phyloP scores from a whole-genome alignment of 148 eudicot genomes.

The Suaeda aralocaspica region DNA sequence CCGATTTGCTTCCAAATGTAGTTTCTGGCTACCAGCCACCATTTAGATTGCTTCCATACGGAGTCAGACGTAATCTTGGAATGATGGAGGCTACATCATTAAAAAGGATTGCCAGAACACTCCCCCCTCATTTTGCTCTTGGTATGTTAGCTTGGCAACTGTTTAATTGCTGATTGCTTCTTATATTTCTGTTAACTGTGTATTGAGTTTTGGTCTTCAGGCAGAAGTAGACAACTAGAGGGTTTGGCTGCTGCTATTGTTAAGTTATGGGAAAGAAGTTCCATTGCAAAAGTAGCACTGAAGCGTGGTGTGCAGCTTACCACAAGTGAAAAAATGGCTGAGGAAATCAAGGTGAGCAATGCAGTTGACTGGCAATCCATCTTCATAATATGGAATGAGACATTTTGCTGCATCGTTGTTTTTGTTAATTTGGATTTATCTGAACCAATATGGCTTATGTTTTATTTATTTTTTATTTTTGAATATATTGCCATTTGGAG shows the following conservation, averaged over 20 bases:
- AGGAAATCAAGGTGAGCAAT: conserved; percentile 74
- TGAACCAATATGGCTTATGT: conserved; percentile 5
- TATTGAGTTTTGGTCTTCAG: conserved; percentile 38
- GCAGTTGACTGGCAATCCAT: not conserved
- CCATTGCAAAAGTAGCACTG: conserved; percentile 84
- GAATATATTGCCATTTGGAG: not conserved
- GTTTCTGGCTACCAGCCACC: conserved; percentile 81
- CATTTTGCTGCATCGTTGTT: conserved; percentile 1
- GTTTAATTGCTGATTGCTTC: not conserved
- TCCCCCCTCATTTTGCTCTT: conserved; percentile 96
- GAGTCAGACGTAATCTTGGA: conserved; percentile 66
- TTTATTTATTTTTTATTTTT: not conserved
- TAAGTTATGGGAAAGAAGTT: conserved; percentile 90
- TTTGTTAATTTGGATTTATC: not conserved
- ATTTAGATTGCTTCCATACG: conserved; percentile 85
- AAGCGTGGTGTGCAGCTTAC: conserved; percentile 97
- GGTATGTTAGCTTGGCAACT: conserved; percentile 39
- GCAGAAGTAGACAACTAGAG: conserved; percentile 93
- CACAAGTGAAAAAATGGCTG: conserved; percentile 97
- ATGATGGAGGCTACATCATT: conserved; percentile 72
- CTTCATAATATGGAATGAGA: not conserved
- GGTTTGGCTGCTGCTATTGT: conserved; percentile 86
- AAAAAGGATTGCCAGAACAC: conserved; percentile 79
- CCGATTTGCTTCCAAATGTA: conserved; percentile 75
- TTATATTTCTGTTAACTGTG: not conserved